phyloP scores from a whole-genome alignment of 2,329 filamentous ascomycete species.

The Setomelanomma holmii region DNA sequence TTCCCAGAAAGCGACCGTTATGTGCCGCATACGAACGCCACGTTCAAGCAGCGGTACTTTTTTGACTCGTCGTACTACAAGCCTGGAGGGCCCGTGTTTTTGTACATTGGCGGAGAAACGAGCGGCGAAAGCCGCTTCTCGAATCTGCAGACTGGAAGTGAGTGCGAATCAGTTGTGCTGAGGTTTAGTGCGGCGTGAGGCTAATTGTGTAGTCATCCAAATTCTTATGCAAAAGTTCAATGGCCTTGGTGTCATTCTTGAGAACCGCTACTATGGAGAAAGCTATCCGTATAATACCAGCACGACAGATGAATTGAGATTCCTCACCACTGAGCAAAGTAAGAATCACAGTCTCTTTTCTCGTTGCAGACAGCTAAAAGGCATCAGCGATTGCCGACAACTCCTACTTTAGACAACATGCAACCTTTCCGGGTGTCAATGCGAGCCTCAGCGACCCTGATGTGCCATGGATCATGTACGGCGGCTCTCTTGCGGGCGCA shows the following conservation, averaged over 20 bases:
- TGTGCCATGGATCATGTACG: conserved; percentile 58
- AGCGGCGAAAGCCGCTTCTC: conserved; percentile 49
- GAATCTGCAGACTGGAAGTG: conserved; percentile 51
- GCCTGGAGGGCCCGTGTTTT: conserved; percentile 59
- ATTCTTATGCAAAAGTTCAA: conserved; percentile 63
- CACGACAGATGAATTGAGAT: conserved; percentile 58
- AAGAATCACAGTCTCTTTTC: neutral
- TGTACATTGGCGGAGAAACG: conserved; percentile 59
- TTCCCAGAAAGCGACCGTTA: conserved; percentile 53
- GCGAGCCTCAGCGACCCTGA: conserved; percentile 52
- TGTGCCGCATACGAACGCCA: conserved; percentile 54
- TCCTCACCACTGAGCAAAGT: conserved; percentile 60
- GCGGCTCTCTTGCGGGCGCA: conserved; percentile 54
- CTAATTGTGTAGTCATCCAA: conserved; percentile 52
- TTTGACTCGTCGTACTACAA: conserved; percentile 63
- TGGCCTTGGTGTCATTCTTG: conserved; percentile 62
- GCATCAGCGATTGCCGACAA: conserved; percentile 57
- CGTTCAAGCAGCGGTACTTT: conserved; percentile 63
- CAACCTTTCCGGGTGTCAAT: conserved; percentile 54
- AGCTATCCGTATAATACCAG: conserved; percentile 58
- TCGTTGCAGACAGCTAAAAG: neutral
- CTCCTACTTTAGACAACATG: conserved; percentile 59
- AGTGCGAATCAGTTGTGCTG: conserved; percentile 23
- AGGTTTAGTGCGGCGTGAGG: neutral
- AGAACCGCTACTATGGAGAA: conserved; percentile 60